A percentile compares a stretch with the other conserved stretches of the same genome.
These are phyloP conservation scores for Parascedosporium putredinis DNA, from an alignment of 2,329 filamentous ascomycete species.

Conservation along the genomic window DNA sequence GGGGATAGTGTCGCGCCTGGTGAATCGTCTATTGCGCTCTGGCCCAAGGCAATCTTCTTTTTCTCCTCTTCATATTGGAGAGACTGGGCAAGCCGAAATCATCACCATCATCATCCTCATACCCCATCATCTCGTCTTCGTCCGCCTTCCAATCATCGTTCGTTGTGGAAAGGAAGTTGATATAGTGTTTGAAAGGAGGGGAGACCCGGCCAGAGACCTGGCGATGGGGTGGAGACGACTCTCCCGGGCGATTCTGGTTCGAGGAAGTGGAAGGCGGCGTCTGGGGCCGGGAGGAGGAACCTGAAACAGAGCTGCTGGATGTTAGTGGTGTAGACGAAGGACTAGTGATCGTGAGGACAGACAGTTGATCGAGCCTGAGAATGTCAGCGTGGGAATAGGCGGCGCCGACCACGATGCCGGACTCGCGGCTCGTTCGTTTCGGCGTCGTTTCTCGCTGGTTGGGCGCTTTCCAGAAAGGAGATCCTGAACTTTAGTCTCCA, in stretches of 20 bases:
- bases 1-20: slow-evolving; percentile 1
- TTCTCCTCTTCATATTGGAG: slow-evolving; percentile 78
- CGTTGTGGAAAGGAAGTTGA: slow-evolving; percentile 69
- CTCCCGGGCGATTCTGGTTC: slow-evolving; percentile 36
- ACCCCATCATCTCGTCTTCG: slow-evolving; percentile 66
- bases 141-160: slow-evolving; percentile 74
- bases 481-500: slow-evolving; percentile 55
- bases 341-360: slow-evolving; percentile 21
- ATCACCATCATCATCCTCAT: slow-evolving; percentile 78
- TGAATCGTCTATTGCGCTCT: slow-evolving; percentile 14
- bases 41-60: slow-evolving; percentile 37
- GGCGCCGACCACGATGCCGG: slow-evolving; percentile 75
- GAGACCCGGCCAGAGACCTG: slow-evolving; percentile 43
- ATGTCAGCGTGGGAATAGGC: slow-evolving; percentile 96
- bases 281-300: slow-evolving; percentile 54
- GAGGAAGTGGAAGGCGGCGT: slow-evolving; percentile 60
- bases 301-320: slow-evolving; percentile 44
- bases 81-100: slow-evolving; percentile 92
- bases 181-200: slow-evolving; percentile 63
- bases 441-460: slow-evolving; percentile 36
- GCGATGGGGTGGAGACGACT: slow-evolving; percentile 44
- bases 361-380: slow-evolving; percentile 77
- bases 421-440: slow-evolving; percentile 47
- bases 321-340: slow-evolving; percentile 6
- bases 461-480: slow-evolving; percentile 76